Base-by-base conservation (phyloP, 1,284 basidiomycete genomes). In the Apiotrichum gamsii region DNA sequence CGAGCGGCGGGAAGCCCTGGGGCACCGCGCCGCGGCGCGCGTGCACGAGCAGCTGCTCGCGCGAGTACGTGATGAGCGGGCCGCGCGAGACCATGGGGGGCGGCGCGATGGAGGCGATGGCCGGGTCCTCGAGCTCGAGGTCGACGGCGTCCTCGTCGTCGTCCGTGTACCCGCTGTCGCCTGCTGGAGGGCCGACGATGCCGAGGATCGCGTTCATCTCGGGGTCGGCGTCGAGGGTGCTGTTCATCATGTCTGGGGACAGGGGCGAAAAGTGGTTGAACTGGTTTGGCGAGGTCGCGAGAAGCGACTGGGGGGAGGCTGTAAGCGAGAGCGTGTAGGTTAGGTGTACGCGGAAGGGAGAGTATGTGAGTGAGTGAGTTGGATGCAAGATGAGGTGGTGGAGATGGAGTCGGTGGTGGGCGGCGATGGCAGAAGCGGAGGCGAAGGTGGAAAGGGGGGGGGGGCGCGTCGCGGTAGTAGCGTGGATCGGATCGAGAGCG, bases 201-300 rank as follows among this genome's bases (percentile, higher is more conserved):
- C 58, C 61, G 1, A 63, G 48, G 16, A 63, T 49, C 21, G 45
- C 51, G 29, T 53, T 60, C 43, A 63, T 52, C 42, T 58, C 54
- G n/a, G 52, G 54, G 35, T 58, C 58, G 28, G 25, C 50, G 21
- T 59, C 54, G n/a, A 59, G 49, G 13, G 47, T 45, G 30, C 54
- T 61, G 47, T 61, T 57, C 14, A 53, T 46, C 20, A 58, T 45
- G 49, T 70, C 65, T 1, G 68, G 68, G 2, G 68, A 69, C 4
- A 69, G 48, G 9, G 68, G 54, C 6, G 68, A 54, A 51, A 69
- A 70, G 18, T 65, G 67, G 47, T 70, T 70, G 54, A 61, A 51
- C 49, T 64, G 64, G 24, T 53, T 42, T 14, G 54, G 54, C 37
- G 54, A 56, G 8, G 54, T 52, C 14, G 30, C 54, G 24, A 56